phyloP scores from a whole-genome alignment of 1,284 basidiomycete species.

The Filobasidium uniguttulatum region DNA sequence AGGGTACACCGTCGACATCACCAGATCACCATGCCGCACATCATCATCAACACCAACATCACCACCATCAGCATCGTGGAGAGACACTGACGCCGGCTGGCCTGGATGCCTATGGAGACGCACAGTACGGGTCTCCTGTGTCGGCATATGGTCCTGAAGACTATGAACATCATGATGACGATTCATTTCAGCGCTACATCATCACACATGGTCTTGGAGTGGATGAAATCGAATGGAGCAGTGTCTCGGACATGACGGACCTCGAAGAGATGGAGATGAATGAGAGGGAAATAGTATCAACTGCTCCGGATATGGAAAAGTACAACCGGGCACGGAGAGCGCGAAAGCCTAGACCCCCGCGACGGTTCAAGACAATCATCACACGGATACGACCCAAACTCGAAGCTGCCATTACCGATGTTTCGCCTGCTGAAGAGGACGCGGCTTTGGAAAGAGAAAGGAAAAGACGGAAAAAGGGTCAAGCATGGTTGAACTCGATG shows the following conservation, averaged over 20 bases:
- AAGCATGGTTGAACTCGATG: conserved; percentile 15
- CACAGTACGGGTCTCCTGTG: background rate
- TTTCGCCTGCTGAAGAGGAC: conserved; percentile 8
- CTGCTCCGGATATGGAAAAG: conserved; percentile 3
- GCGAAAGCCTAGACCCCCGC: conserved; percentile 12
- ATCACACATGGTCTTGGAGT: background rate
- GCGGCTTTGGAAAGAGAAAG: conserved; percentile 13
- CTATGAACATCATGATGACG: conserved; percentile 1
- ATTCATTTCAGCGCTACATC: background rate
- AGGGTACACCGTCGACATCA: background rate
- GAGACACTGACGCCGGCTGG: background rate
- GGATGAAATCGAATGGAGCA: background rate
- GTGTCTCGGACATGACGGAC: conserved; percentile 11
- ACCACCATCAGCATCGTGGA: too few relatives aligned
- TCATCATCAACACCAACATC: too few relatives aligned
- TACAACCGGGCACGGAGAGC: conserved; percentile 9
- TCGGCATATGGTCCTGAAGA: background rate
- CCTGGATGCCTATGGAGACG: background rate
- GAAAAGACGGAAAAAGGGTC: conserved; percentile 15
- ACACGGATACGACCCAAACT: conserved; percentile 14
- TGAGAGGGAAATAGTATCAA: conserved; percentile 10
- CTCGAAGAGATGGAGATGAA: conserved; percentile 13
- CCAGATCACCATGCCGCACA: too few relatives aligned
- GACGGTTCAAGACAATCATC: conserved; percentile 15
- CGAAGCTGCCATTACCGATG: conserved; percentile 12